Base-by-base conservation (phyloP, 2,329 filamentous ascomycete species). In the Aspergillus sp. region DNA sequence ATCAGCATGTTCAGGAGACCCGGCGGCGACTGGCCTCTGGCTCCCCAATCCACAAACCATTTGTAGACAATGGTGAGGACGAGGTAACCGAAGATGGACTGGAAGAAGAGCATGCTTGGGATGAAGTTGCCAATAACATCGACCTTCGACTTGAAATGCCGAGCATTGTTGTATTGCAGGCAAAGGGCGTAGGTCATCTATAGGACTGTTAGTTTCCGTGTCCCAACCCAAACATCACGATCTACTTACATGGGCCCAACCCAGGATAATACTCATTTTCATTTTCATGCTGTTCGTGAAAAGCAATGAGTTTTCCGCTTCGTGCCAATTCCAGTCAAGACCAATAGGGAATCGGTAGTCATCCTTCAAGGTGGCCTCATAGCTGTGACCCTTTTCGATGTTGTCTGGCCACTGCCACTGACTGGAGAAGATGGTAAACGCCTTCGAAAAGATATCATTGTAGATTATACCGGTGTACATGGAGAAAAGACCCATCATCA, bases 201-300 rank as follows among this genome's bases (percentile, higher is more conserved):
- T 46, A 39, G 51, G 39, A 36, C 18, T 16, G 56, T 65, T 52
- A 63, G 61, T 18, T 20, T 46, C 18, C 49, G 29, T 14, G n/a
- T 2, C 53, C 31, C 18, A 58, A 52, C 56, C 16, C 14, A 42
- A 6, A 36, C 45, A 22, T 42, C 2, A 31, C 53, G 54, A 47
- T 45, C 52, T 46, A 71, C 78, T 73, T 74, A 81, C 79, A 81
- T 97, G 93, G 60, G 87, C 87, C 95, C 96, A 99, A 76, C 96
- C 95, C 65, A 99, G 85, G 66, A 99, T 86, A 74, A 99, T 97
- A 81, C 91, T 96, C 80, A 99, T 90, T 84, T 99, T 99, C 95
- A 99, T 99, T 88, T 99, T 99, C 85, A 95, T 96, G 78, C 91
- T 96, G 89, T 99, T 99, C 75, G 87, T 90, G 81, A 99, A 99